Evolutionary conservation across 768 basidiomycete genomes (phyloP), one percentile per base, ranked within the genome.

Genomic region (Lentinula raphanica): DNA sequence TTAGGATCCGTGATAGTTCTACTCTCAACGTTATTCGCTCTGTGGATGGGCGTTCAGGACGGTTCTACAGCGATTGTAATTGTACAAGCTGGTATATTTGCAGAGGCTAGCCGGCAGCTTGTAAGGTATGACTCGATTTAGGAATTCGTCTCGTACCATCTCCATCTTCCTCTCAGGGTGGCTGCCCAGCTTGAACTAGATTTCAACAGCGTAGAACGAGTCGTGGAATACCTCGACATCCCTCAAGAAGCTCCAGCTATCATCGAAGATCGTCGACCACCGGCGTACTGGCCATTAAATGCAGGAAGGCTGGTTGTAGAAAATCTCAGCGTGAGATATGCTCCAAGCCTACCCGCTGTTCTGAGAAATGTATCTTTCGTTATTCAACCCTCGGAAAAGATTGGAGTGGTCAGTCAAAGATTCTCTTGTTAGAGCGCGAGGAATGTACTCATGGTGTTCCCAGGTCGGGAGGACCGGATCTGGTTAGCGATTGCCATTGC

Each of bases 161-260:
- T 46, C 45, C 38, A 58, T 54, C 39, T 17, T 32, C 15, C 28
- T 13, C 36, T 7, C 59, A 83, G 84, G 62, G 86, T 88, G 8
- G 79, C 81, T 48, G 87, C 87, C 2, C 86, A 87, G 62, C 68
- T 88, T 1, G 88, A 88, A 65, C 77, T 88, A 12, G 86, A 88
- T 63, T 88, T 88, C 69, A 88, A 87, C 64, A 84, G 85, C 38
- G 82, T 89, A 1, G 88, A 90, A 64, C 82, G 88, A 58, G 84
- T 89, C 23, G 78, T 82, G 15, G 87, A 88, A 67, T 89, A 89
- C 65, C 73, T 88, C 19, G 79, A 81, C 35, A 77, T 87, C 7
- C 79, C 81, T 1, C 85, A 87, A 67, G 88, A 90, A 68, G 85
- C 86, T 0, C 84, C 85, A 40, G 79, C 85, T 0, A 70, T 84